A percentile compares a stretch with the other conserved stretches of the same genome.
phyloP scores from a whole-genome alignment of 495 filamentous ascomycete species.

The Penicillium cataractarum region DNA sequence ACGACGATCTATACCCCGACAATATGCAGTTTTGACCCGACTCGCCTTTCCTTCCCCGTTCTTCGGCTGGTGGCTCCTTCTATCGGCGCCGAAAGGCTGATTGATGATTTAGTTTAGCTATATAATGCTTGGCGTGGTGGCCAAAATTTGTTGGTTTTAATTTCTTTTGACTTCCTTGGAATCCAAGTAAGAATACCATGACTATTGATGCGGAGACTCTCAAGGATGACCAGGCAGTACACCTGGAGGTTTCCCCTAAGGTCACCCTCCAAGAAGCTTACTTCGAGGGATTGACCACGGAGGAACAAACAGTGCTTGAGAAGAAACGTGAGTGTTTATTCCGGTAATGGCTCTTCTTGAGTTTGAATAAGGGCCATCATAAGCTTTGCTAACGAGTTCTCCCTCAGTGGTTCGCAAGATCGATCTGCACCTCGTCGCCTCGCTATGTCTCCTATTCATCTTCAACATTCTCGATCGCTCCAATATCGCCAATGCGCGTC shows the following conservation, averaged over 20 bases:
- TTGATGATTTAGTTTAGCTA: no score
- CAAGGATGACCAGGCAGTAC: neutral
- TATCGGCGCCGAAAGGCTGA: no score
- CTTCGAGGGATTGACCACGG: neutral
- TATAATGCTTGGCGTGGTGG: neutral
- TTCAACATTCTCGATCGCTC: conserved; percentile 36
- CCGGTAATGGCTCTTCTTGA: neutral
- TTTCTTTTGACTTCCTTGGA: neutral
- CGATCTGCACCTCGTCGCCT: neutral
- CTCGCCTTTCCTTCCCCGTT: no score
- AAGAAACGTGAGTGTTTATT: neutral
- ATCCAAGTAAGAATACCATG: neutral
- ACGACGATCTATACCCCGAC: no score
- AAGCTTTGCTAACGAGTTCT: neutral
- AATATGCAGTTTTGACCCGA: neutral
- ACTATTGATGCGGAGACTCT: neutral
- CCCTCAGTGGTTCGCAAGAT: neutral
- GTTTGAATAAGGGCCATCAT: neutral
- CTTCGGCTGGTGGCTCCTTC: no score
- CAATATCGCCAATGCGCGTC: conserved; percentile 35
- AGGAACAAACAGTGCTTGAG: neutral
- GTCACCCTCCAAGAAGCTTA: neutral
- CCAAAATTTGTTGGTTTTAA: neutral
- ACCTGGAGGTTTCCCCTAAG: neutral
- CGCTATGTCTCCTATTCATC: conserved; percentile 41